A percentile compares a stretch with the other conserved stretches of the same genome.
These are phyloP conservation scores for Talaromyces sp. DNA, from an alignment of 2,329 filamentous ascomycete species.

Conservation along the genomic window DNA sequence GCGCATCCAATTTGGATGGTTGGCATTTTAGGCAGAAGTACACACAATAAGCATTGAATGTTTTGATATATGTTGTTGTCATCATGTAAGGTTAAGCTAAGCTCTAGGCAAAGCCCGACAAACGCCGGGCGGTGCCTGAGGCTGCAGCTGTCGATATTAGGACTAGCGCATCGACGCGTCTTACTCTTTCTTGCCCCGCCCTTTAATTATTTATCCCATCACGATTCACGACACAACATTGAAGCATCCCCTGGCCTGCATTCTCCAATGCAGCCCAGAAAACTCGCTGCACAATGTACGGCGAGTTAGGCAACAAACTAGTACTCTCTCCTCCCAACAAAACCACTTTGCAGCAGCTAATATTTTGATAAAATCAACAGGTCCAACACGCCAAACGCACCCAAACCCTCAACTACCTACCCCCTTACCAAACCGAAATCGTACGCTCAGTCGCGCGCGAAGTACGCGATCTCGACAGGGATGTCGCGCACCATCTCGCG, in stretches of 20 bases:
- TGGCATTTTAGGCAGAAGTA: not conserved
- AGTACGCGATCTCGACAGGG: conserved; percentile 87
- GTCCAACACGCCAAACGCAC: conserved; percentile 95
- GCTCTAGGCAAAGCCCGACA: not conserved
- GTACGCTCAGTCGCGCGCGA: conserved; percentile 84
- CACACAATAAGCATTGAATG: not conserved
- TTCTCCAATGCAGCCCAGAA: not conserved
- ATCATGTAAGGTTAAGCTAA: too few relatives aligned
- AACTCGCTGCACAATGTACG: conserved; percentile 61
- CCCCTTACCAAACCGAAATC: conserved; percentile 87
- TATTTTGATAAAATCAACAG: conserved; percentile 41
- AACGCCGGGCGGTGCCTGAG: not conserved
- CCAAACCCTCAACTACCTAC: conserved; percentile 77
- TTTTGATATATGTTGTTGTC: not conserved
- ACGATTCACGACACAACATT: not conserved
- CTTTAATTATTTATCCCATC: not conserved
- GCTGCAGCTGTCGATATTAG: not conserved
- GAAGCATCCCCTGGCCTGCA: not conserved
- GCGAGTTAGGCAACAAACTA: conserved; percentile 80
- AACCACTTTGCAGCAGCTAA: not conserved
- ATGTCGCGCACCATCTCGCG: conserved; percentile 72
- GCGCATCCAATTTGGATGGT: not conserved
- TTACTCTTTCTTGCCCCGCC: not conserved
- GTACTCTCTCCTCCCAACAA: conserved; percentile 39
- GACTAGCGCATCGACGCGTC: not conserved